phyloP scores from a whole-genome alignment of 2,329 filamentous ascomycete genomes.

The Epichloe festucae region DNA sequence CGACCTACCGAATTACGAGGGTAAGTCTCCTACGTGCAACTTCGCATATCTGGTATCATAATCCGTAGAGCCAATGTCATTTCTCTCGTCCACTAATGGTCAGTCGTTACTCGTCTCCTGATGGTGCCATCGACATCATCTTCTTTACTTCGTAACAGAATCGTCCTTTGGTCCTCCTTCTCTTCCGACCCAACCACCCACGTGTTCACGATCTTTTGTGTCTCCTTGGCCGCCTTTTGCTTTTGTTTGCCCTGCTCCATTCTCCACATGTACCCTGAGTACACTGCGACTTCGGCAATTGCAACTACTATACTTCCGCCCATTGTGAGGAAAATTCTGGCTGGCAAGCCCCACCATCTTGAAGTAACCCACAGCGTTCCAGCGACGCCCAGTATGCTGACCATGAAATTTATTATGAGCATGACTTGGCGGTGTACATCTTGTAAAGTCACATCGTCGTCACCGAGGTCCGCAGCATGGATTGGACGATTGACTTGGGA shows the following conservation, averaged over 20 bases:
- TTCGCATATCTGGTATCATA: neutral
- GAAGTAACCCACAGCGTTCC: constrained; percentile 68
- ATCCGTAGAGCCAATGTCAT: neutral
- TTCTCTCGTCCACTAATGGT: neutral
- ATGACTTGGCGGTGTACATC: constrained; percentile 73
- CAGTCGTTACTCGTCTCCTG: constrained; percentile 15
- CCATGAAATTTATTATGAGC: constrained; percentile 77
- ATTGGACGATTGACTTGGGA: constrained; percentile 38
- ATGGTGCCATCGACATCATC: constrained; percentile 9
- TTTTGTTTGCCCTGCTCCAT: constrained; percentile 54
- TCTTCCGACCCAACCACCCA: constrained; percentile 47
- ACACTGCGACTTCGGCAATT: constrained; percentile 65
- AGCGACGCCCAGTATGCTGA: constrained; percentile 71
- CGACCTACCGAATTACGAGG: too few species aligned
- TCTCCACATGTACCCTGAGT: constrained; percentile 61
- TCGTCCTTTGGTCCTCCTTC: constrained; percentile 12
- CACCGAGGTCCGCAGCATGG: constrained; percentile 32
- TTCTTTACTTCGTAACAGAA: constrained; percentile 14
- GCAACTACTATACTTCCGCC: constrained; percentile 57
- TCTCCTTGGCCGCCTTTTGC: constrained; percentile 47
- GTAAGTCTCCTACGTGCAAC: too few species aligned
- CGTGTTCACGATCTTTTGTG: constrained; percentile 58
- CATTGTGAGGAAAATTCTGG: constrained; percentile 58
- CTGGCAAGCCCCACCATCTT: constrained; percentile 61
- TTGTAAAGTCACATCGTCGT: constrained; percentile 54